Evolutionary conservation across 2,329 filamentous ascomycete genomes (phyloP), one percentile per base, ranked within the genome.

Genomic region (Pyricularia pennisetigena): DNA sequence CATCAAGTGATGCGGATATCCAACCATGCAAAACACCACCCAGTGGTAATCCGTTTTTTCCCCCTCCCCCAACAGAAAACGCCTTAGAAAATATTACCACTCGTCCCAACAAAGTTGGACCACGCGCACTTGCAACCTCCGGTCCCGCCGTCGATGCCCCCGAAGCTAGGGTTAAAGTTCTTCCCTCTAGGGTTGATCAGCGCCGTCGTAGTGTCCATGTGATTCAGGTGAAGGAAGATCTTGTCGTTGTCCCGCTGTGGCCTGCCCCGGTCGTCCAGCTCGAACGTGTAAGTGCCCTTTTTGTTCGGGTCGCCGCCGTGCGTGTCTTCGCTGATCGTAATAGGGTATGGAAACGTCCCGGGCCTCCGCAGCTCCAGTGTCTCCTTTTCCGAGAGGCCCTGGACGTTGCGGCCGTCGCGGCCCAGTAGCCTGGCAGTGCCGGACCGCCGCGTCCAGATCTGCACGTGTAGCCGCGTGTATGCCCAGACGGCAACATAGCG

Each of bases 121-220:
- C 86, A 90, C 72, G 83, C 79, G 74, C 87, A 90, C 75, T 78
- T 81, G 73, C 87, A 90, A 1, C 88, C 88, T 20, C 87, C 86
- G 0, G 81, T 83, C 54, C 87, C 88, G 26, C 88, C 88, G 74
- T 90, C 87, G 71, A 85, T 83, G 0, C 87, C 88, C 1, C 88
- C 88, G 69, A 85, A 78, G 29, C 78, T 81, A 12, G 76, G 72
- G 70, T 87, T 79, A 0, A 74, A 73, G 1, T 75, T 77, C 26
- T 77, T 76, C 2, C 76, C 78, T 10, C 81, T 78, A 12, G 79
- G 79, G 73, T 90, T 90, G 68, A 89, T 77, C 70, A 83, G 75
- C 6, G 78, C 78, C 71, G 87, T 85, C 10, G 76, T 71, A 68
- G 87, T 77, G 5, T 86, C 73, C 69, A 79, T 77, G 3, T 80